Evolutionary conservation across 176 grass and related monocot species (phyloP), one percentile per base, ranked within the genome.

Genomic region (Tillandsia leiboldiana): DNA sequence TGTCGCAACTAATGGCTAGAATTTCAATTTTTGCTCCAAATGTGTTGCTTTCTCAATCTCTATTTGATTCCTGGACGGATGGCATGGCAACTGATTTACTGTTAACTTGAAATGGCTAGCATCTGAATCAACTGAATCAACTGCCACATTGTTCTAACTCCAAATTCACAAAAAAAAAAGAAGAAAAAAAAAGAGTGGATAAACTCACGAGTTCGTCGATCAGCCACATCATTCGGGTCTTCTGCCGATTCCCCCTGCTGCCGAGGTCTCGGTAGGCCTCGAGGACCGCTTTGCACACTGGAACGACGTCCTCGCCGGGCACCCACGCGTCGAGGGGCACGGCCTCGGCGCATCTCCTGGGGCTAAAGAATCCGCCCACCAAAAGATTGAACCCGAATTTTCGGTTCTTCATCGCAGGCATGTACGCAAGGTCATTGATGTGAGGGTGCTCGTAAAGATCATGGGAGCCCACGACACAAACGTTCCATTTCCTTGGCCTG

Each of bases 141-240:
- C 29, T 33, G 29, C 3, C 29, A 33, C 29, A 33, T 33, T 33
- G 4, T 20, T 20, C 20, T 20, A 20, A 20, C 20, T 20, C 20
- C 20, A 14, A 22, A 17, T 9, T 17, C 2, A 8, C 20, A 22
- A 4, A n/a, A 72, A 26, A 49, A 17, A 3, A 20, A n/a, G n/a
- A n/a, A n/a, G n/a, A n/a, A n/a, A n/a, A 20, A 13, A 13, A 7
- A 33, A 9, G 63, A 49, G 10, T 42, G 1, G 23, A 2, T 15
- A 5, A 15, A 67, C 89, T 83, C 70, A 97, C 86, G 49, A 97
- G 89, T 61, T 97, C 89, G 28, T 97, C 94, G 58, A 97, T 97
- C 72, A 97, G 84, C 94, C 94, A 97, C 94, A 97, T 92, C 94
- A 97, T 92, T 68, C 94, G 83, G 1, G 86, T 97, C 84, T 83